Evolutionary conservation across 768 basidiomycete genomes (phyloP), one percentile per base, ranked within the genome.

Genomic region (Termitomyces sp.): DNA sequence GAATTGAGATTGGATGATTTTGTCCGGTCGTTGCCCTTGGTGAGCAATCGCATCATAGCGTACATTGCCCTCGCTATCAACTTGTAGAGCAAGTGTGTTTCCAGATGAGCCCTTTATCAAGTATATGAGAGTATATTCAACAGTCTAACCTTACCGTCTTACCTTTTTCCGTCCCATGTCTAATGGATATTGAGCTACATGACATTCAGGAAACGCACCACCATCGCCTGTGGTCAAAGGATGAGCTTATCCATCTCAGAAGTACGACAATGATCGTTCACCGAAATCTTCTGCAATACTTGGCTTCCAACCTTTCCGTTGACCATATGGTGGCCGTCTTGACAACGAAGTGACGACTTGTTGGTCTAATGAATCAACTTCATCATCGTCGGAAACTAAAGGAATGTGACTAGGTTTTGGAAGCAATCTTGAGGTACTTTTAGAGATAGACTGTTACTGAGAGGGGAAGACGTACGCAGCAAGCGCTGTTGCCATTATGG

Each of bases 141-240:
- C 9, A 16, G 0, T 39, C 15, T 18, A 13, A 13, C 8, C 20
- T 29, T 15, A 6, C 28, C 16, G 16, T 68, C 84, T 61, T 53
- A 88, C 94, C 84, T 95, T 95, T 82, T 97, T 97, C 74, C 84
- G 83, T 56, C 96, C 96, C 82, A 99, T 87, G 56, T 93, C 92
- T 60, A 98, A 72, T 12, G 96, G 96, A 76, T 97, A 99, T 70
- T 99, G 96, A 6, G 97, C 97, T 53, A 96, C 77, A 80, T 95
- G 94, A 71, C 95, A 98, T 76, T 99, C 94, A 4, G 94, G 94
- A 73, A 87, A 92, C 56, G 93, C 79, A 64, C 92, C 93, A 62
- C 93, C 92, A 67, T 92, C 88, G 57, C 85, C 88, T 90, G 42
- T 31, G 50, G 6, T 45, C 13, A 37, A 5, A 20, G 59, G 29